Evolutionary conservation across 2,329 filamentous ascomycete species (phyloP).

Genomic region (Aspergillus spinulosporus): DNA sequence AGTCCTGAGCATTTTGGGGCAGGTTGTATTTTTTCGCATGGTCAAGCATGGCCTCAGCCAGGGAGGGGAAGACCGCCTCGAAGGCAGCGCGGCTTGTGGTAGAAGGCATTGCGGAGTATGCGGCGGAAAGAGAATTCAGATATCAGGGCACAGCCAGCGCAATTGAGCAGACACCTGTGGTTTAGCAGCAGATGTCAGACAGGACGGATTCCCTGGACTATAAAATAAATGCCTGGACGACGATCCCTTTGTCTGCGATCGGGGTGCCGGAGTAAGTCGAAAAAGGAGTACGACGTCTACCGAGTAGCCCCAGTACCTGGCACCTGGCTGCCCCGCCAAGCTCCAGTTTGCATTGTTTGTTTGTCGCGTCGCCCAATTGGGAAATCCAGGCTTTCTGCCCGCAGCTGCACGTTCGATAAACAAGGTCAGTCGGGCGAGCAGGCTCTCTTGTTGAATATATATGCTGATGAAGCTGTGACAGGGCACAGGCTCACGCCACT

Average conservation of each 20-base stretch:
- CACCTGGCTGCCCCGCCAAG: slow-evolving; percentile 16
- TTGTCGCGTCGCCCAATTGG: background rate
- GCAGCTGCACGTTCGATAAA: background rate
- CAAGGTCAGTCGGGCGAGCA: background rate
- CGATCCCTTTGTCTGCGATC: background rate
- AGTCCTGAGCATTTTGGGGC: slow-evolving; percentile 75
- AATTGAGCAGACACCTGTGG: slow-evolving; percentile 4
- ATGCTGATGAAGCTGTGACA: slow-evolving; percentile 4
- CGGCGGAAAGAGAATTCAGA: background rate
- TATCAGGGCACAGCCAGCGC: background rate
- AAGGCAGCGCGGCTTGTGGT: slow-evolving; percentile 74
- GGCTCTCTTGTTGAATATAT: background rate
- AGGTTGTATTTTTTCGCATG: slow-evolving; percentile 81
- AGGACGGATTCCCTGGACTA: background rate
- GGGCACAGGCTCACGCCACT: background rate
- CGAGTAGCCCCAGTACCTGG: background rate
- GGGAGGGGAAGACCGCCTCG: slow-evolving; percentile 82
- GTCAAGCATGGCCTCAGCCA: slow-evolving; percentile 77
- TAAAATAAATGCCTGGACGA: background rate
- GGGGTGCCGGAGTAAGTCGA: slow-evolving; percentile 11
- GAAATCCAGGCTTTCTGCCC: slow-evolving; percentile 20
- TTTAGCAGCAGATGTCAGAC: background rate
- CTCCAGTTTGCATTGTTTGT: slow-evolving; percentile 31
- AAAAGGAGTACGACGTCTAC: slow-evolving; percentile 1
- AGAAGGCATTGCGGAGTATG: slow-evolving; percentile 59